Evolutionary conservation across 2,329 filamentous ascomycete genomes (phyloP).

Genomic region (Colletotrichum graminicola): DNA sequence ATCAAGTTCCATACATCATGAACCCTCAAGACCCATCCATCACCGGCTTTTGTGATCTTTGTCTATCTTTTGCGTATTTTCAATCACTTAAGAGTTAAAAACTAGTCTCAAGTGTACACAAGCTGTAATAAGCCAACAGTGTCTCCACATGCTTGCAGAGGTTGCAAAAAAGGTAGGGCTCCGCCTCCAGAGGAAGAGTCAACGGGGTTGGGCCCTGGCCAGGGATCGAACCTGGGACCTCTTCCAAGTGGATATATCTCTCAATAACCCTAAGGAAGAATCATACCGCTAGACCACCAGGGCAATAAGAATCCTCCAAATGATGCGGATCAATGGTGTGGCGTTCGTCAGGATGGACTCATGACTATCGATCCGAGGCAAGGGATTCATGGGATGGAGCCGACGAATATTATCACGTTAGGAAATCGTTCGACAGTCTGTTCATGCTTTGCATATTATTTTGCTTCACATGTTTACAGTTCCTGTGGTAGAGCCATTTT

Average conservation of each 20-base stretch:
- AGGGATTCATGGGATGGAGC: background rate
- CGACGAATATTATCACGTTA: background rate
- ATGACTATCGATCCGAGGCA: background rate
- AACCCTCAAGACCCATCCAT: no score
- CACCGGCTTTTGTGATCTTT: no score
- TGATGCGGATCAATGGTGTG: background rate
- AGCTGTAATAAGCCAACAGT: background rate
- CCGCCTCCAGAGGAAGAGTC: background rate
- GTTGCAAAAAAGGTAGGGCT: background rate
- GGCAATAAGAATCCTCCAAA: background rate
- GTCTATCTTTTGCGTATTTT: no score
- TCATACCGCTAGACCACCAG: constrained; percentile 26
- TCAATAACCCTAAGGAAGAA: constrained; percentile 15
- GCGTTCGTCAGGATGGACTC: accelerated
- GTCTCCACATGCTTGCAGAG: background rate
- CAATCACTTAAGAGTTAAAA: no score
- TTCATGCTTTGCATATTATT: no score
- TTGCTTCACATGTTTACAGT: background rate
- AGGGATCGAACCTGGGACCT: constrained; percentile 24
- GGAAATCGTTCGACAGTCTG: background rate
- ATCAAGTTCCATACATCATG: no score
- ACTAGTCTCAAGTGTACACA: no score
- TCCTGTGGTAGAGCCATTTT: background rate
- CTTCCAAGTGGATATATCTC: constrained; percentile 3
- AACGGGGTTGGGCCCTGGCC: constrained; percentile 8